These are phyloP conservation scores for Aspergillus texensis DNA, from an alignment of 2,329 filamentous ascomycete genomes.

Conservation along the genomic window DNA sequence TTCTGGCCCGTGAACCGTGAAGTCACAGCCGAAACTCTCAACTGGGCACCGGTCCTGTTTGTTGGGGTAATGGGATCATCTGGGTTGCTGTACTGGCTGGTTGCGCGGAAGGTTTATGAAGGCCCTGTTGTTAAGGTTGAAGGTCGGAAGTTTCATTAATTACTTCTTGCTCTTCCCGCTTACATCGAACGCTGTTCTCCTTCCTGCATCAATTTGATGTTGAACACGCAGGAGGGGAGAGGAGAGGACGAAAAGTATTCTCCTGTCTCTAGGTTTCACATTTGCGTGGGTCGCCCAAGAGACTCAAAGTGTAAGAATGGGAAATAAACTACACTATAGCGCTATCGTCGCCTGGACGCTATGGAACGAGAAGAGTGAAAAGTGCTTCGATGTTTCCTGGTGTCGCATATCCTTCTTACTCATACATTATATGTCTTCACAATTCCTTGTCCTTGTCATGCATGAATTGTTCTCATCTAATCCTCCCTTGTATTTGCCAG, in stretches of 20 bases:
- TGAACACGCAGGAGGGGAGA: background rate
- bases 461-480: background rate
- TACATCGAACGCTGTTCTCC: background rate
- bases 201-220: rapidly evolving
- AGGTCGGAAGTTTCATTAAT: background rate
- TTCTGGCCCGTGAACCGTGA: slow-evolving; percentile 49
- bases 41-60: slow-evolving; percentile 54
- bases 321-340: no score
- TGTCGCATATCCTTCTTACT: background rate
- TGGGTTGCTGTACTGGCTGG: slow-evolving; percentile 40
- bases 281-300: background rate
- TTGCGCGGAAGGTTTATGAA: slow-evolving; percentile 36
- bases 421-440: background rate
- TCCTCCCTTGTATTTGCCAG: background rate
- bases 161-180: rapidly evolving
- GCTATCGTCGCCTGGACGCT: no score
- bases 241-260: background rate
- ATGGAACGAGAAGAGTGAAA: background rate
- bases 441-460: background rate
- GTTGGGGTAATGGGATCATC: slow-evolving; percentile 43
- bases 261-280: background rate
- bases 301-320: background rate
- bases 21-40: slow-evolving; percentile 48
- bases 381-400: background rate
- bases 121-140: slow-evolving; percentile 25